Conservation (phyloP, 2,329 filamentous ascomycete genomes). For the Ceratocystis lukuohia region DNA sequence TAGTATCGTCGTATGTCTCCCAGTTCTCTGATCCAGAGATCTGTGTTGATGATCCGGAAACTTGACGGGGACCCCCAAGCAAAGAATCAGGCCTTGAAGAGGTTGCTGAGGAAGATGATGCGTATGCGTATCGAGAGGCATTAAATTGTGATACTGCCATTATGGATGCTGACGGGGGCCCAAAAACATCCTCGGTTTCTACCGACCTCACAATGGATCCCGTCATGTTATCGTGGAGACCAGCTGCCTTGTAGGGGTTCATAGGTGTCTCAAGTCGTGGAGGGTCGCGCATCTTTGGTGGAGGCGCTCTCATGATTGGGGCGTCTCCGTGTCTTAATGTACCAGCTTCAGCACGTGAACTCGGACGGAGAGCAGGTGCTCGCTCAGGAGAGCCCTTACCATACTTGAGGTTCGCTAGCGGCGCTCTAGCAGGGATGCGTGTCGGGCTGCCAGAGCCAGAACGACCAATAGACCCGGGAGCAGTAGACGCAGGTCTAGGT, state of each 20-base stretch:
- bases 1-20: slow-evolving; percentile 87
- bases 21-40: slow-evolving; percentile 87
- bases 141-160: slow-evolving; percentile 24
- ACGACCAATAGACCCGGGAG: slow-evolving; percentile 10
- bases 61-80: slow-evolving; percentile 41
- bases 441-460: slow-evolving; percentile 40
- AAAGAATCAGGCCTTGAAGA: slow-evolving; percentile 16
- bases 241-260: slow-evolving; percentile 34
- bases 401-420: slow-evolving; percentile 54
- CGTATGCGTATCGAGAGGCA: slow-evolving; percentile 30
- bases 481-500: slow-evolving; percentile 24
- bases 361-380: slow-evolving; percentile 28
- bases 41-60: slow-evolving; percentile 46
- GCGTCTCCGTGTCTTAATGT: slow-evolving; percentile 41
- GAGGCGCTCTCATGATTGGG: slow-evolving; percentile 50
- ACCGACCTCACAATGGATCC: slow-evolving; percentile 44
- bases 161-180: slow-evolving; percentile 3
- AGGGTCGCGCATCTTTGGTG: slow-evolving; percentile 79
- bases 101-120: slow-evolving; percentile 26
- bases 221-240: slow-evolving; percentile 25
- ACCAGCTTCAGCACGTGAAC: slow-evolving; percentile 28
- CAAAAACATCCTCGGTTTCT: slow-evolving; percentile 65
- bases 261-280: slow-evolving; percentile 38
- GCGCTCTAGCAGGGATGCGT: slow-evolving; percentile 56
- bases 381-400: slow-evolving; percentile 75